phyloP scores from a whole-genome alignment of 2,329 filamentous ascomycete species.

The Massarina eburnea region DNA sequence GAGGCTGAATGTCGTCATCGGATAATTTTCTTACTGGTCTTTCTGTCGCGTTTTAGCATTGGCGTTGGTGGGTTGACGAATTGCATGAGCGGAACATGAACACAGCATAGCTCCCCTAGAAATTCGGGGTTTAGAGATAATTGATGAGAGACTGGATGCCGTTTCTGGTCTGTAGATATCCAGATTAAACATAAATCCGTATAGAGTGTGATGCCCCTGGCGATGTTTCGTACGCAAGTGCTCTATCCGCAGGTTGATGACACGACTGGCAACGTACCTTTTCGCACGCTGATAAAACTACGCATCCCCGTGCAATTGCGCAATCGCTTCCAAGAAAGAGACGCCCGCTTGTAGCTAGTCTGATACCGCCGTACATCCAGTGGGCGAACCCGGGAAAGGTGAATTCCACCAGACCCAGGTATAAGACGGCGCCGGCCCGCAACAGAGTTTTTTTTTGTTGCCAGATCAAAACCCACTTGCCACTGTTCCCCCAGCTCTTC shows the following conservation, averaged over 20 bases:
- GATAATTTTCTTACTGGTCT: conserved; percentile 16
- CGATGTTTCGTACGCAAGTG: background rate
- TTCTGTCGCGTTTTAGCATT: conserved; percentile 44
- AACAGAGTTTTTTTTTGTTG: conserved; percentile 8
- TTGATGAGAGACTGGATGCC: conserved; percentile 5
- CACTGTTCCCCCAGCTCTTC: background rate
- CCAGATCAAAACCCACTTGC: background rate
- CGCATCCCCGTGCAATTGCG: conserved; percentile 38
- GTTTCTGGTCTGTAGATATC: background rate
- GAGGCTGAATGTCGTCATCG: conserved; percentile 18
- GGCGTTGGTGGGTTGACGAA: conserved; percentile 40
- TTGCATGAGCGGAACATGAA: conserved; percentile 13
- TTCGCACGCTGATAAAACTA: conserved; percentile 2
- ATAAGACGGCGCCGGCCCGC: background rate
- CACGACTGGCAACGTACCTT: conserved; percentile 1
- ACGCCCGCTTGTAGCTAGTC: conserved; percentile 24
- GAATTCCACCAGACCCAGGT: conserved; percentile 7
- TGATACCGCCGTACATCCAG: conserved; percentile 4
- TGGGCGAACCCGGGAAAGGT: conserved; percentile 3
- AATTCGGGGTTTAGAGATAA: conserved; percentile 21
- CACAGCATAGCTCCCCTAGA: conserved; percentile 10
- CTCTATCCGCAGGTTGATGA: background rate
- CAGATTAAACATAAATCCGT: background rate
- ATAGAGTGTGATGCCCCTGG: background rate
- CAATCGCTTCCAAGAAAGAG: conserved; percentile 40